A percentile compares a stretch with the other conserved stretches of the same genome.
phyloP scores from a whole-genome alignment of 1,139 yeast species.

The Ogataea hybrid region DNA sequence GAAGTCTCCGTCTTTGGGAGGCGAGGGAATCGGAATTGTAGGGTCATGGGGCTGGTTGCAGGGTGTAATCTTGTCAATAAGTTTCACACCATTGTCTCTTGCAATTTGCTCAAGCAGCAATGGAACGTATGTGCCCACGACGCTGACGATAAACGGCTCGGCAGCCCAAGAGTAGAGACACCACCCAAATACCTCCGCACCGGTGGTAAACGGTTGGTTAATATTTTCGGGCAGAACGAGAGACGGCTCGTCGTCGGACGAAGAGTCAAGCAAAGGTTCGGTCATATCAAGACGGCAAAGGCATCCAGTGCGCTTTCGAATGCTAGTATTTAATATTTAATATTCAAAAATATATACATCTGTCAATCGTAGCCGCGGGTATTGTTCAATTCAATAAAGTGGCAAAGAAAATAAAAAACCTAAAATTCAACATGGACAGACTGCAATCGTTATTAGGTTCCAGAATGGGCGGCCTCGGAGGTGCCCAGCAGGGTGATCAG shows the following conservation, averaged over 20 bases:
- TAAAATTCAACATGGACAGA: conserved; percentile 23
- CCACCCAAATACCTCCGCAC: conserved; percentile 47
- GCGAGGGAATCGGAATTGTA: conserved; percentile 23
- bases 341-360: neutral
- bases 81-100: conserved; percentile 58
- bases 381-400: neutral
- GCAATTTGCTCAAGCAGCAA: conserved; percentile 64
- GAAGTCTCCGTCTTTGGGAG: neutral
- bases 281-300: neutral
- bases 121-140: conserved; percentile 71
- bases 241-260: neutral
- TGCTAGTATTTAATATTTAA: neutral
- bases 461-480: conserved; percentile 32
- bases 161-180: conserved; percentile 63
- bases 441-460: conserved; percentile 32
- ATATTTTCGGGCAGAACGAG: conserved; percentile 2
- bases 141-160: conserved; percentile 72
- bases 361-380: conserved; percentile 4
- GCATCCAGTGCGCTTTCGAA: neutral
- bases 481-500: conserved; percentile 46
- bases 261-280: conserved; percentile 1
- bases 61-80: conserved; percentile 40
- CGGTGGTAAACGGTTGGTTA: conserved; percentile 28
- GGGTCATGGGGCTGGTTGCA: conserved; percentile 25
- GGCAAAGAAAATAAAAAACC: conserved; percentile 9